Base-by-base conservation (phyloP, 257 asterid species). In the Euphrasia confusa region DNA sequence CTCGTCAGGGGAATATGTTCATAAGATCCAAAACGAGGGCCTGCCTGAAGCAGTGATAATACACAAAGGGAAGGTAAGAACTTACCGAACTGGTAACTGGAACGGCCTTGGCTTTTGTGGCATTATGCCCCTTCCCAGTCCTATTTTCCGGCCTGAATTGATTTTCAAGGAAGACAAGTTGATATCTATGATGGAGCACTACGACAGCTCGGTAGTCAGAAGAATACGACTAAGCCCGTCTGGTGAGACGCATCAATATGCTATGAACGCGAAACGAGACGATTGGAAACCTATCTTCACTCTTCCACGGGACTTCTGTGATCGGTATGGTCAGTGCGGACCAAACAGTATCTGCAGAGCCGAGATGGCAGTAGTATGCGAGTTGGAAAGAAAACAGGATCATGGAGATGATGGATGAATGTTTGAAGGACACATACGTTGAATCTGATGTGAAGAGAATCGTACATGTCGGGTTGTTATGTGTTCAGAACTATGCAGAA, bases 361-460 rank as follows among this genome's bases (percentile, higher is more conserved):
- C 15, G 63, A 47, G 18, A 33, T 10, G 45, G 9, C 24, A 10
- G 15, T 26, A 7, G 21, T 1, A 35, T 72, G 76, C 14, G 53
- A 54, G 71, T 71, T 77, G 83, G 83, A 74, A 71, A 5, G 63
- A 70, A 54, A 66, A 68, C 28, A 60, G 30, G 54, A 57, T 65
- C 4, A 2, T 74, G 27, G 80, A 80, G 58, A 55, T 80, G 26
- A 67, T 66, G 63, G 83, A 80, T 35, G 70, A 27, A 32, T 45
- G 74, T 64, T 32, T 80, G 21, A 50, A 14, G 7, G 72, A 66
- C 37, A 48, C 75, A 0, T 69, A 12, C 12, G 42, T 58, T 13
- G 75, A 69, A 67, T 64, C 81, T 11, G 72, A 80, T 64, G 81
- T 80, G 7, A 33, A 42, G 62, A 75, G 81, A 65, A 74, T 80